Base-by-base conservation (phyloP, 2,329 filamentous ascomycete species). In the Cladobotryum protrusum region DNA sequence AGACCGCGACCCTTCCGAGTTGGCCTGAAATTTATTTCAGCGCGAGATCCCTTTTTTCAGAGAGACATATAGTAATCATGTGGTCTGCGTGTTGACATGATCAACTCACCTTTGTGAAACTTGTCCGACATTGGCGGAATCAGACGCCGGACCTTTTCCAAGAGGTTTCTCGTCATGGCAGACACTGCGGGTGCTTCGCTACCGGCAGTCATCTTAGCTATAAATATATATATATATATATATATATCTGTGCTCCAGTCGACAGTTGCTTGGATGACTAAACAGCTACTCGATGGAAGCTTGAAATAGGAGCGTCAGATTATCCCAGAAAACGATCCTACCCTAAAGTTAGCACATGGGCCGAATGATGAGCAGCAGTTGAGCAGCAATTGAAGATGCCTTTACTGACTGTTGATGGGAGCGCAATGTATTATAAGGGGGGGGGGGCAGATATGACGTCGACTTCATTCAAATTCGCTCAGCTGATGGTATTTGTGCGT, bases 51-150 rank as follows among this genome's bases (percentile, higher is more conserved):
- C 17, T 17, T 12, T 37, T 37, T 19, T 15, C 37, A 19, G 15
- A 17, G 39, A 7, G 5, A 42, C 18, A 40, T 37, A 13, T n/a
- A 14, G 35, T 37, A 37, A n/a, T 14, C 33, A 14, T n/a, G 13
- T 17, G 13, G 17, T n/a, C 35, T n/a, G 7, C 5, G 35, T 12
- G 35, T 12, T 33, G 8, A 17, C 13, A 15, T 19, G 24, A 29
- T 13, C n/a, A 33, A 52, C 71, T 43, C 64, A 89, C 92, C 93
- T 78, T 99, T 99, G 72, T 97, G 93, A 66, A 97, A 97, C 64
- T 82, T 88, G 65, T 93, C 88, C 48, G 96, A 79, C 89, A 99
- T 89, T 11, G 93, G 93, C 56, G 93, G 93, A 52, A 99, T 81
- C 74, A 99, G 86, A 66, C 86, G 89, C 76, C 86, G 87, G 63